These are phyloP conservation scores for Xylaria venustula DNA, from an alignment of 495 filamentous ascomycete genomes.

Conservation along the genomic window DNA sequence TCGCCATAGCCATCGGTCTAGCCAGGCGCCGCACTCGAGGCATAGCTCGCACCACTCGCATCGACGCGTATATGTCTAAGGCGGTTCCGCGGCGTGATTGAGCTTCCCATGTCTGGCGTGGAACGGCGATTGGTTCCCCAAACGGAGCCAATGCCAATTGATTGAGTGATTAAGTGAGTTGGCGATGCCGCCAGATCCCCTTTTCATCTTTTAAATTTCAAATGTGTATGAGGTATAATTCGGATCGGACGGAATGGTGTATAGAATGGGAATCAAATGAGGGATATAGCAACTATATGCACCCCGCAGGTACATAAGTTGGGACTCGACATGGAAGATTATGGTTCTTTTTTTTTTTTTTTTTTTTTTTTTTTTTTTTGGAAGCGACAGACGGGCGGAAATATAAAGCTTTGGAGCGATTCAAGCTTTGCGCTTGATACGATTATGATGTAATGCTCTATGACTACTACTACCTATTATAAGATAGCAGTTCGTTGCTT, in stretches of 20 bases:
- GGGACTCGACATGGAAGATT: no score
- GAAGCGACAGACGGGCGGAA: no score
- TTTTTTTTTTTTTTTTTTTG: no score
- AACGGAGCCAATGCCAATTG: no score
- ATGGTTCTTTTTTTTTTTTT: background rate
- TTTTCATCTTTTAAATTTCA: background rate
- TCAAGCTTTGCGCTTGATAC: slow-evolving; percentile 2
- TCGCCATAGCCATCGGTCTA: slow-evolving; percentile 44
- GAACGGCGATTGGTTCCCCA: background rate
- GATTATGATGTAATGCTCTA: slow-evolving; percentile 10
- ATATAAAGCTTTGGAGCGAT: no score
- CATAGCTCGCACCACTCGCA: slow-evolving; percentile 37
- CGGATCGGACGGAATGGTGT: slow-evolving; percentile 1
- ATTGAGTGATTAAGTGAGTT: no score
- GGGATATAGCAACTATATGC: background rate
- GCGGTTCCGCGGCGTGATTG: no score
- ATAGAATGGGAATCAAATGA: background rate
- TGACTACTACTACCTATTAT: slow-evolving; percentile 1
- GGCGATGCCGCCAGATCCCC: no score
- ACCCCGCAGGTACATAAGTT: no score
- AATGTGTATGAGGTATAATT: slow-evolving; percentile 2
- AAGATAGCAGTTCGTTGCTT: background rate
- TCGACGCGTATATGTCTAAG: slow-evolving; percentile 30
- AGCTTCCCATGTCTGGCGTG: background rate
- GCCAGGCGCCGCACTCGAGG: slow-evolving; percentile 37